Conservation (phyloP, 1,139 yeast genomes). For the Pichia norvegensis region DNA sequence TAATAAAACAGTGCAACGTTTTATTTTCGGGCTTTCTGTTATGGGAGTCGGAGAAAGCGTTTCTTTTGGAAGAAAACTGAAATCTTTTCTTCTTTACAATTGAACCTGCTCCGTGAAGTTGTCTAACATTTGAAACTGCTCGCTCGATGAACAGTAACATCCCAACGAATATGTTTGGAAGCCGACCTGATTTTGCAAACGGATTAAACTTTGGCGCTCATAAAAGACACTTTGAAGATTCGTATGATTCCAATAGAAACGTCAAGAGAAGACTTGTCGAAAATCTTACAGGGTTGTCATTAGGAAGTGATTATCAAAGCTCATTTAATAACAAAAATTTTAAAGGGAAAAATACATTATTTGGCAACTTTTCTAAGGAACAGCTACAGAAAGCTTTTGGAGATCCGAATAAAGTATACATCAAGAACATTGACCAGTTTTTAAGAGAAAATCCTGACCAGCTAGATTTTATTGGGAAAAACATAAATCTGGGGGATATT, state of each 20-base stretch:
- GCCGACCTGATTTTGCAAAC: background rate
- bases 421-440: constrained; percentile 19
- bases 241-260: constrained; percentile 2
- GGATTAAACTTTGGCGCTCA: background rate
- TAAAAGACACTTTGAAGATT: constrained; percentile 5
- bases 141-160: background rate
- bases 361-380: constrained; percentile 9
- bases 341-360: background rate
- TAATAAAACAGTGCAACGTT: no score
- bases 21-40: no score
- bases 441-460: constrained; percentile 20
- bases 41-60: no score
- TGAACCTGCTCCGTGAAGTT: no score
- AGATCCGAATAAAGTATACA: constrained; percentile 15
- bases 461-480: constrained; percentile 10
- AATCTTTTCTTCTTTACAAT: no score
- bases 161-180: background rate
- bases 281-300: constrained; percentile 2
- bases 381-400: constrained; percentile 8
- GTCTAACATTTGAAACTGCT: no score
- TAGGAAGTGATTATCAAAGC: constrained; percentile 1
- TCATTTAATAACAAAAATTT: background rate
- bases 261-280: constrained; percentile 9
- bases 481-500: constrained; percentile 6
- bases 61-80: no score